Conservation (phyloP, 352 stramenopile species). For the Phytophthora ohioensis region DNA sequence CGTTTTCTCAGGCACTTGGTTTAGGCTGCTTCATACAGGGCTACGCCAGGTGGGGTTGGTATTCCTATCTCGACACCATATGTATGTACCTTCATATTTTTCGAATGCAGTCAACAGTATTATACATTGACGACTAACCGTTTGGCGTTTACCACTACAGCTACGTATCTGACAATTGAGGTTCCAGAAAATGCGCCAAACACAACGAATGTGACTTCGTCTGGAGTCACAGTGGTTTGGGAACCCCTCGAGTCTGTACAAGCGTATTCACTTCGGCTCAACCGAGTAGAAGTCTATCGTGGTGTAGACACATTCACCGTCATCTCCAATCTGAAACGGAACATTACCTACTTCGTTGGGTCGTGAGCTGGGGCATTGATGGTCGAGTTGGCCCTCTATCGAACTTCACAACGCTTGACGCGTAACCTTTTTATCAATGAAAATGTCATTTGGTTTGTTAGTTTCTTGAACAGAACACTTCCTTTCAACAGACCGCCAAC, state of each 20-base stretch:
- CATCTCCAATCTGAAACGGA: constrained; percentile 58
- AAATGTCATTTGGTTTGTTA: no score
- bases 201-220: constrained; percentile 54
- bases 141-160: constrained; percentile 34
- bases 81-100: constrained; percentile 46
- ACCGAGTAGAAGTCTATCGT: constrained; percentile 80
- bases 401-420: constrained; percentile 74
- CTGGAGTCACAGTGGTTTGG: constrained; percentile 58
- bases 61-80: constrained; percentile 67
- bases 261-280: constrained; percentile 79
- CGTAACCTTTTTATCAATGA: constrained; percentile 4
- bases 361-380: constrained; percentile 70
- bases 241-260: constrained; percentile 53
- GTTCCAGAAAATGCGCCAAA: constrained; percentile 39
- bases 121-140: not conserved
- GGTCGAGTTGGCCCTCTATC: constrained; percentile 56
- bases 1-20: constrained; percentile 55
- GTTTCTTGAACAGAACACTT: no score
- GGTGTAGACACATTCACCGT: constrained; percentile 49
- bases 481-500: no score
- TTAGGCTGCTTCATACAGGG: constrained; percentile 79
- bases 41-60: constrained; percentile 81
- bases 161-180: constrained; percentile 71
- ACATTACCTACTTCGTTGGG: constrained; percentile 79
- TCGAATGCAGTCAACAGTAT: no score